Conservation (phyloP, 768 basidiomycete species). For the Tricholoma terreum region DNA sequence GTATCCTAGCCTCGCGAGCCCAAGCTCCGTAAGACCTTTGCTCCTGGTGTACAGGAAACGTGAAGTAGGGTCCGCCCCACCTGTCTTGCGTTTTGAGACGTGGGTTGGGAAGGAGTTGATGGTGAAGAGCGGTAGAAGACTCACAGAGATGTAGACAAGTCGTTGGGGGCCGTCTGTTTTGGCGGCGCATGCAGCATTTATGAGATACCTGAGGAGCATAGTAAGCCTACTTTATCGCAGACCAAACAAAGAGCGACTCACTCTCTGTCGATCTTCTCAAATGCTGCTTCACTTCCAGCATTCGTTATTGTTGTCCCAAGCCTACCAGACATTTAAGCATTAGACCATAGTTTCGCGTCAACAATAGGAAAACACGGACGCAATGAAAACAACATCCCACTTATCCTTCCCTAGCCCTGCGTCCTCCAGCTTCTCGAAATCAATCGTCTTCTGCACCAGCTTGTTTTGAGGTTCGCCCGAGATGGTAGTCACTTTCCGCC, state of each 20-base stretch:
- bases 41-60: slow-evolving; percentile 58
- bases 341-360: not conserved
- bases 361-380: slow-evolving; percentile 36
- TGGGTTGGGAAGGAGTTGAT: not conserved
- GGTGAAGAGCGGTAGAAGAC: slow-evolving; percentile 13
- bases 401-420: slow-evolving; percentile 49
- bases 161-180: slow-evolving; percentile 54
- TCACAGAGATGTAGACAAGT: slow-evolving; percentile 68
- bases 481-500: slow-evolving; percentile 53
- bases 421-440: slow-evolving; percentile 64
- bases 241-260: slow-evolving; percentile 32
- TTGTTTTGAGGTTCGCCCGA: slow-evolving; percentile 46
- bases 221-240: not conserved
- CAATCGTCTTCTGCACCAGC: slow-evolving; percentile 62
- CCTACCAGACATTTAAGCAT: slow-evolving; percentile 22
- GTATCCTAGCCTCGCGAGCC: slow-evolving; percentile 65
- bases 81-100: slow-evolving; percentile 30
- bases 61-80: slow-evolving; percentile 47
- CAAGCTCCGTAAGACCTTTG: slow-evolving; percentile 74
- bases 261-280: slow-evolving; percentile 79
- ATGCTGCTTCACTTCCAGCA: slow-evolving; percentile 63
- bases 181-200: slow-evolving; percentile 68
- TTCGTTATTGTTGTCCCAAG: slow-evolving; percentile 61
- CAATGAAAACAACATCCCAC: slow-evolving; percentile 77
- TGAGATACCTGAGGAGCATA: slow-evolving; percentile 53